Percentiles rank a stretch among this genome's conserved stretches.
These are phyloP conservation scores for Kwoniella dendrophila DNA, from an alignment of 768 basidiomycete genomes.

Conservation along the genomic window DNA sequence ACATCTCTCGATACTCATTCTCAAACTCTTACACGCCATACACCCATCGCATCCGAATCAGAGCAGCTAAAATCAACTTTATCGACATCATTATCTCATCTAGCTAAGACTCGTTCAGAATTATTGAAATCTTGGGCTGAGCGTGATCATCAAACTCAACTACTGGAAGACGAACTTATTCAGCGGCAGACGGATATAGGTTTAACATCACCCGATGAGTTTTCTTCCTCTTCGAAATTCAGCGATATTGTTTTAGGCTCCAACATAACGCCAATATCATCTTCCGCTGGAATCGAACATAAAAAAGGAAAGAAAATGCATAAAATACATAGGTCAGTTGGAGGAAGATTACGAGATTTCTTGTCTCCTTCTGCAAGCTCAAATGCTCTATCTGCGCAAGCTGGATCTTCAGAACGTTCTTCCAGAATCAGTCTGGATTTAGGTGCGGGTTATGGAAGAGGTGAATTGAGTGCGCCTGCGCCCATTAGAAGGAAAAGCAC, in stretches of 20 bases:
- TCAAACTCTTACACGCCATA: constrained; percentile 1
- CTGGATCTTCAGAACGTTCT: constrained; percentile 12
- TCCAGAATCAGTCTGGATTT: constrained; percentile 29
- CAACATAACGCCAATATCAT: constrained; percentile 24
- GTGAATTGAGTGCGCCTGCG: background rate
- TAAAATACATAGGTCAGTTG: constrained; percentile 45
- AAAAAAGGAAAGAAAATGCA: constrained; percentile 39
- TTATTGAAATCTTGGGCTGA: constrained; percentile 40
- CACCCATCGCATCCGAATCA: background rate
- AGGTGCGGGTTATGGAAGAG: constrained; percentile 4
- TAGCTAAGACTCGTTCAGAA: constrained; percentile 26
- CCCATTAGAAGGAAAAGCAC: constrained; percentile 6
- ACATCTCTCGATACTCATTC: constrained; percentile 6
- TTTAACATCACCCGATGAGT: constrained; percentile 4
- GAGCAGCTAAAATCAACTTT: constrained; percentile 27
- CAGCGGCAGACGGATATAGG: constrained; percentile 23
- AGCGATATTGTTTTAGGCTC: background rate
- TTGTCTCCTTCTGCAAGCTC: constrained; percentile 34
- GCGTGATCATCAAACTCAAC: constrained; percentile 32
- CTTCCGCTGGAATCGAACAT: constrained; percentile 31
- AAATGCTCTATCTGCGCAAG: constrained; percentile 3
- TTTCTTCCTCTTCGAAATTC: background rate
- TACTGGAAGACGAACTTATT: constrained; percentile 32
- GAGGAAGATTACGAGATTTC: constrained; percentile 42
- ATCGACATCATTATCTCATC: constrained; percentile 26